Percentiles rank a stretch among this genome's conserved stretches.
phyloP scores from a whole-genome alignment of 148 eudicot species.

The Silene conica region DNA sequence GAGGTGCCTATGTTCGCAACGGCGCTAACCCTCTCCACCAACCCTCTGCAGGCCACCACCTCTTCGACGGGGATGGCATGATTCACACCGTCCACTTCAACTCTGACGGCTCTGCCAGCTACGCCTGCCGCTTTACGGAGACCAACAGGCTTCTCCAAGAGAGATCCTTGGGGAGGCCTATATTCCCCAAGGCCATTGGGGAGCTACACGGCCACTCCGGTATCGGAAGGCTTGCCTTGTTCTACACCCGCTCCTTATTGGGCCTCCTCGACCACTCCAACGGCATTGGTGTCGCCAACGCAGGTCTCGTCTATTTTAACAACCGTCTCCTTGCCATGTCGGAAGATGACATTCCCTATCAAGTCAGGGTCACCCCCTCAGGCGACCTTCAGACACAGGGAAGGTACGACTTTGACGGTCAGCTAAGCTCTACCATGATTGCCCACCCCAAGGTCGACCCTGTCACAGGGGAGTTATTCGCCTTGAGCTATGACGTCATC shows the following conservation, averaged over 20 bases:
- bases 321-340: constrained; percentile 67
- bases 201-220: constrained; percentile 77
- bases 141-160: constrained; percentile 63
- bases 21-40: constrained; percentile 64
- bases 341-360: constrained; percentile 73
- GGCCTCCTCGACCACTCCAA: constrained; percentile 39
- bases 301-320: constrained; percentile 63
- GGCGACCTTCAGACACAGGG: constrained; percentile 67
- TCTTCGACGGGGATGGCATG: constrained; percentile 90
- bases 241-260: constrained; percentile 44
- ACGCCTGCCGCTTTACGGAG: constrained; percentile 71
- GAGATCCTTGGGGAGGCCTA: constrained; percentile 40
- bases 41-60: constrained; percentile 63
- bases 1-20: constrained; percentile 65
- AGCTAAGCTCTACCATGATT: constrained; percentile 53
- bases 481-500: constrained; percentile 64
- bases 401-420: constrained; percentile 46
- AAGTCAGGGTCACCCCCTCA: constrained; percentile 35
- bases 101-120: constrained; percentile 34
- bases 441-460: constrained; percentile 88
- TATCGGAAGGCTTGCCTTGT: constrained; percentile 44
- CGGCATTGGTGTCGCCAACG: constrained; percentile 80
- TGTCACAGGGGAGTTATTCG: constrained; percentile 41
- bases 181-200: constrained; percentile 72
- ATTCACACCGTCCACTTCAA: constrained; percentile 52